These are phyloP conservation scores for Gaertneriomyces sp. DNA, from an alignment of 192 early-diverging fungal genomes.

Conservation along the genomic window DNA sequence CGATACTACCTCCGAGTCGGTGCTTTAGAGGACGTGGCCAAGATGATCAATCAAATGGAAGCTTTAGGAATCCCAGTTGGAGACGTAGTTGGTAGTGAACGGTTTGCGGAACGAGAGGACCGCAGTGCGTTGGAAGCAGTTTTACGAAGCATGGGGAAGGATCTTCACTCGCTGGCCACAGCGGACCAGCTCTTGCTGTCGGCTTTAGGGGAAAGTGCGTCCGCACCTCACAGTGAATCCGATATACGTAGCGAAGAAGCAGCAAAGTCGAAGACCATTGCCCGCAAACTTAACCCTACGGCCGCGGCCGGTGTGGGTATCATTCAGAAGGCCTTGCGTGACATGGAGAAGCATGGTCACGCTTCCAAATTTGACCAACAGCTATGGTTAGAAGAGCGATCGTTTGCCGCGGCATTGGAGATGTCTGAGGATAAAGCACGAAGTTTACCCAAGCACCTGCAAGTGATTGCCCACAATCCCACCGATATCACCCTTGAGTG, in stretches of 20 bases:
- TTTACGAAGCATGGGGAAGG: constrained; percentile 24
- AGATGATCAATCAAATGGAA: constrained; percentile 56
- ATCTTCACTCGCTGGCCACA: constrained; percentile 7
- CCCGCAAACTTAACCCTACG: constrained; percentile 36
- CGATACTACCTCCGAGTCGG: constrained; percentile 62
- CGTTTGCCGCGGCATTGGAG: constrained; percentile 71
- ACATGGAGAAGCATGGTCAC: constrained; percentile 39
- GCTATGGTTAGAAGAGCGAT: constrained; percentile 74
- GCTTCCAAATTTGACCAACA: constrained; percentile 67
- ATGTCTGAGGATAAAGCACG: constrained; percentile 54
- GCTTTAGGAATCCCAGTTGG: constrained; percentile 1
- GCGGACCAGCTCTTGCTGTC: constrained; percentile 29
- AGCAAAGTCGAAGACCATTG: constrained; percentile 6
- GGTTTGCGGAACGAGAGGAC: constrained; percentile 30
- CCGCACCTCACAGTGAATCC: background rate
- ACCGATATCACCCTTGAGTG: constrained; percentile 56
- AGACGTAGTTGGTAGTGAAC: constrained; percentile 21
- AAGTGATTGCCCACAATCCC: constrained; percentile 54
- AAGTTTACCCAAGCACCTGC: constrained; percentile 45
- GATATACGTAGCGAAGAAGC: background rate
- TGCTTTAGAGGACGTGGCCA: constrained; percentile 28
- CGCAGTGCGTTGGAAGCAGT: constrained; percentile 29
- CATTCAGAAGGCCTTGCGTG: constrained; percentile 65
- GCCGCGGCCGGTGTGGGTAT: constrained; percentile 72
- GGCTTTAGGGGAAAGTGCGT: constrained; percentile 15